phyloP scores from a whole-genome alignment of 768 basidiomycete species.

The Collybia sp. region DNA sequence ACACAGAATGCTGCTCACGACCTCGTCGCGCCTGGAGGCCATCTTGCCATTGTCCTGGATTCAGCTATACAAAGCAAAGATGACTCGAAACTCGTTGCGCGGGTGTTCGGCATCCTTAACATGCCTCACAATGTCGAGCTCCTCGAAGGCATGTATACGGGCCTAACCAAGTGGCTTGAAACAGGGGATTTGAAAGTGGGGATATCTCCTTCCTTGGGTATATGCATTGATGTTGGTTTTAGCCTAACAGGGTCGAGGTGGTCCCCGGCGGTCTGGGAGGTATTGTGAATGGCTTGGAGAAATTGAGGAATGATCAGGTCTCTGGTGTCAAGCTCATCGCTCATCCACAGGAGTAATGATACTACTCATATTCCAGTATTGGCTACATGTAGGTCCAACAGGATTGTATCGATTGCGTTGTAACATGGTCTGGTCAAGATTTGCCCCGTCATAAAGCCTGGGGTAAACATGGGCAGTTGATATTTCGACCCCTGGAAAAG shows the following conservation, averaged over 20 bases:
- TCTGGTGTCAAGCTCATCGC: conserved; percentile 19
- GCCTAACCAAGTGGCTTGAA: not conserved
- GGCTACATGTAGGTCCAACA: too few species aligned
- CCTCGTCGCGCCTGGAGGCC: conserved; percentile 30
- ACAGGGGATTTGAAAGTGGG: not conserved
- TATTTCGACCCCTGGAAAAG: too few species aligned
- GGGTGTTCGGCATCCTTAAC: not conserved
- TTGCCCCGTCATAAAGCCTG: too few species aligned
- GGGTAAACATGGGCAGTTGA: too few species aligned
- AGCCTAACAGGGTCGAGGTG: conserved; percentile 18
- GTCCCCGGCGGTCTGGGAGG: conserved; percentile 16
- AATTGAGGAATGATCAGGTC: conserved; percentile 11
- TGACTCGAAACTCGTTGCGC: not conserved
- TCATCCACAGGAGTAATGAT: conserved; percentile 15
- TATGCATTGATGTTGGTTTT: not conserved
- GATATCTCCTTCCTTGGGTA: not conserved
- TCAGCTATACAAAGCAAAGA: not conserved
- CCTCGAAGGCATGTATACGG: not conserved
- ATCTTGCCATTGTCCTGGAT: conserved; percentile 18
- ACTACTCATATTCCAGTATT: conserved; percentile 2
- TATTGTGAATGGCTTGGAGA: conserved; percentile 13
- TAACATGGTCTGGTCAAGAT: too few species aligned
- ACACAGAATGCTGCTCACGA: conserved; percentile 31
- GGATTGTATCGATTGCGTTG: too few species aligned
- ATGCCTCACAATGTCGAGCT: not conserved